Base-by-base conservation (phyloP, 345 rosid species). In the Gossypioides kirkii region DNA sequence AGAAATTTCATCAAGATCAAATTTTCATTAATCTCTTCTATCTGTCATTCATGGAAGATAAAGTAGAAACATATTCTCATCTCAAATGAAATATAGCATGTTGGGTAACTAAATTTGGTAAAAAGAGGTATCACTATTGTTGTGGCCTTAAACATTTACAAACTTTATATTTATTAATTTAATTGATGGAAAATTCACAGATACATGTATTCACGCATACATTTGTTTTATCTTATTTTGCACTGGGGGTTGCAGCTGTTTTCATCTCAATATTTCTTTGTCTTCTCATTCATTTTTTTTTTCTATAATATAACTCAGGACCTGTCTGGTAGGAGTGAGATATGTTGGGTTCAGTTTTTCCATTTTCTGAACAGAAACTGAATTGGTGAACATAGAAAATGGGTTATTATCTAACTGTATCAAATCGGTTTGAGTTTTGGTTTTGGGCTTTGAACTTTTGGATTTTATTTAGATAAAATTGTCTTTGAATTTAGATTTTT, bases 101-200 rank as follows among this genome's bases (percentile, higher is more conserved):
- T 62, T 18, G 25, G 58, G 69, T 63, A 45, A 68, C 50, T 73
- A 53, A 50, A 25, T 72, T 45, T 68, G 67, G 20, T 71, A 32
- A 58, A 32, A 55, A 50, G 22, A 72, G 54, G 22, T 32, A 17
- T 70, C 61, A n/a, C 25, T 58, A 63, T 32, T 73, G 68, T 62
- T 54, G 68, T 72, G 63, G 43, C 56, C 13, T 73, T 53, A 67
- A 67, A 76, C 62, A 20, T 65, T 65, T 59, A 26, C 63, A 22
- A 63, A 42, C 7, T 22, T 26, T 18, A 56, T 70, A 76, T 76
- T 76, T 63, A 53, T 79, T 75, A 20, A 79, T 67, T 76, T 73
- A 23, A 80, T 80, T 69, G 56, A 70, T 46, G 59, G 62, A 23
- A 54, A 67, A 17, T 22, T 67, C 64, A 55, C 53, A 10, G 38